These are phyloP conservation scores for Escallonia rubra DNA, from an alignment of 129 eudicot genomes.

Conservation along the genomic window DNA sequence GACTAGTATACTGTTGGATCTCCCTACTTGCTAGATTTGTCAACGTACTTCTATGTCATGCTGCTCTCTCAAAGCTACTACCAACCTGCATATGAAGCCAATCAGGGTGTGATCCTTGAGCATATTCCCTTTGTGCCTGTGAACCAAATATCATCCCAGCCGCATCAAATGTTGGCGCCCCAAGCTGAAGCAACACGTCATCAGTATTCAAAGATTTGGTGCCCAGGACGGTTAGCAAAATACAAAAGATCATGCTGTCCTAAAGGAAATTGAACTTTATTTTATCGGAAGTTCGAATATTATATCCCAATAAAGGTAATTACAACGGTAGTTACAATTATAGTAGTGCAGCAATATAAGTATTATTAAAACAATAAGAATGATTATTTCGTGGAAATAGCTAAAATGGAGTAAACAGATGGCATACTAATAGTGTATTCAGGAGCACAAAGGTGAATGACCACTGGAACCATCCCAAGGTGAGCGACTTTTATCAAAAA, in stretches of 20 bases:
- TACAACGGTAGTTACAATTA: too few relatives aligned
- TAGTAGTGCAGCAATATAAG: too few relatives aligned
- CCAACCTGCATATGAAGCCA: slow-evolving; percentile 97
- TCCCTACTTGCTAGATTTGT: slow-evolving; percentile 14
- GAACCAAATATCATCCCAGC: slow-evolving; percentile 59
- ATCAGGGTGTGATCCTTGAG: slow-evolving; percentile 61
- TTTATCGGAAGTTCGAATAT: background rate
- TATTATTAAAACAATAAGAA: too few relatives aligned
- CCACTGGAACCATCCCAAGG: too few relatives aligned
- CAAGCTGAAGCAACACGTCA: slow-evolving; percentile 43
- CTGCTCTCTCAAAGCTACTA: slow-evolving; percentile 55
- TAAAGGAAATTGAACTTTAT: background rate
- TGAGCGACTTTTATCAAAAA: too few relatives aligned
- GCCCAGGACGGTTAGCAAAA: background rate
- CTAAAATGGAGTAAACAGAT: background rate
- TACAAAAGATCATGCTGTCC: background rate
- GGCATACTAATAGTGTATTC: background rate
- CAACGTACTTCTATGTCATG: slow-evolving; percentile 29
- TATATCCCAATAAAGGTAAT: too few relatives aligned
- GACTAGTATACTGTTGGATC: slow-evolving; percentile 12
- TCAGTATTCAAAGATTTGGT: background rate
- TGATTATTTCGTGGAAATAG: background rate
- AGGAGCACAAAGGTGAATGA: too few relatives aligned
- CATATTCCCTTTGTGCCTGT: slow-evolving; percentile 56
- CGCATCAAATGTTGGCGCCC: slow-evolving; percentile 56